Percentiles rank a stretch among this genome's conserved stretches.
These are phyloP conservation scores for Colletotrichum sp. DNA, from an alignment of 2,329 filamentous ascomycete species.

Conservation along the genomic window DNA sequence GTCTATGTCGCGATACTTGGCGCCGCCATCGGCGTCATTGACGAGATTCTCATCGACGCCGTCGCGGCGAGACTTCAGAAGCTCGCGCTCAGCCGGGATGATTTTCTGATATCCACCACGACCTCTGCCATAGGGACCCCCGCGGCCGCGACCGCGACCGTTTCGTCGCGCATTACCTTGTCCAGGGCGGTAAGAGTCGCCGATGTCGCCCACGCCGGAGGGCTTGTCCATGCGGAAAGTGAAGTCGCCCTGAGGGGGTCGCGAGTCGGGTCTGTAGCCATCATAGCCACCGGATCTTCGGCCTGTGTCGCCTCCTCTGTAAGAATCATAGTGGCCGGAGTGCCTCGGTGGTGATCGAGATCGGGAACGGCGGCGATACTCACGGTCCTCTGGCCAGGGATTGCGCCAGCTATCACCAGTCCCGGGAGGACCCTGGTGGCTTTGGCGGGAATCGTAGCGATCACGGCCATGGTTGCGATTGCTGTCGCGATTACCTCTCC, in stretches of 20 bases:
- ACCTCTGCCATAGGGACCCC: conserved; percentile 29
- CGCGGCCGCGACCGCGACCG: conserved; percentile 17
- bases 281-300: conserved; percentile 14
- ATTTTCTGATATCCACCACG: conserved; percentile 29
- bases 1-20: conserved; percentile 60
- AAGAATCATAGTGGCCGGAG: conserved; percentile 6
- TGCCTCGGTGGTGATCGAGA: conserved; percentile 7
- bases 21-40: conserved; percentile 47
- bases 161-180: conserved; percentile 12
- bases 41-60: conserved; percentile 50
- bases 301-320: conserved; percentile 12
- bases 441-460: not conserved
- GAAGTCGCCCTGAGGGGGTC: conserved; percentile 54
- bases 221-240: conserved; percentile 61
- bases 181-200: conserved; percentile 35
- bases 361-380: conserved; percentile 9
- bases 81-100: conserved; percentile 51
- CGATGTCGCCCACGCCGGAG: conserved; percentile 45
- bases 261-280: conserved; percentile 40
- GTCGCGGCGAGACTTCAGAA: conserved; percentile 45
- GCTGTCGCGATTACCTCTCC: conserved; percentile 3
- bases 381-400: conserved; percentile 20
- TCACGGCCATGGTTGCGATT: conserved; percentile 4
- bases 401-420: conserved; percentile 2
- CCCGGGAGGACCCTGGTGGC: conserved; percentile 2